Conservation (phyloP, 1,284 basidiomycete genomes). For the Sporisorium iseilematis-ciliati region DNA sequence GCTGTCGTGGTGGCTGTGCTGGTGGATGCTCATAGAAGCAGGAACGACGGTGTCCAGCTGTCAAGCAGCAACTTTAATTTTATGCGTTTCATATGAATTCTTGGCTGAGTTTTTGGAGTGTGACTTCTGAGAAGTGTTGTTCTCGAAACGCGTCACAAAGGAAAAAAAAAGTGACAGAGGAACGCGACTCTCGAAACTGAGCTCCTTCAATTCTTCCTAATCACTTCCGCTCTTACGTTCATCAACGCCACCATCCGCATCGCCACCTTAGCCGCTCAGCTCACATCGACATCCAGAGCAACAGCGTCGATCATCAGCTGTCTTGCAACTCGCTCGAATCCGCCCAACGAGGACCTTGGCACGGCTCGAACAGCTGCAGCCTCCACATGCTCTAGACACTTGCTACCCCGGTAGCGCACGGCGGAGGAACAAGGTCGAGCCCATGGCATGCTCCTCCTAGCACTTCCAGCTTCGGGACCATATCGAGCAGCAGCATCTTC, state of each 20-base stretch:
- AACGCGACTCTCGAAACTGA: constrained; percentile 13
- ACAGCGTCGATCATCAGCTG: neutral
- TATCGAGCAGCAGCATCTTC: neutral
- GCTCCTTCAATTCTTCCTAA: neutral
- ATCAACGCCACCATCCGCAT: constrained; percentile 1
- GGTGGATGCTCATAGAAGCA: constrained; percentile 73
- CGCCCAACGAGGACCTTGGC: too few species aligned
- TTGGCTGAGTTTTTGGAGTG: constrained; percentile 8
- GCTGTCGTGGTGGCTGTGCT: constrained; percentile 81
- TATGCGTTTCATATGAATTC: neutral
- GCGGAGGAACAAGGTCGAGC: neutral
- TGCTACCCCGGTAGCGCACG: constrained; percentile 2
- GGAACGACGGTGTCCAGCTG: neutral
- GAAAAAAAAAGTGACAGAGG: constrained; percentile 11
- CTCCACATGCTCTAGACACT: constrained; percentile 15
- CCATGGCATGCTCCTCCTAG: constrained; percentile 9
- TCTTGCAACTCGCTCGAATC: too few species aligned
- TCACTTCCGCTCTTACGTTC: constrained; percentile 1
- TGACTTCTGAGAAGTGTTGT: constrained; percentile 23
- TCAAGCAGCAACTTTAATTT: neutral
- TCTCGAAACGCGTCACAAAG: constrained; percentile 23
- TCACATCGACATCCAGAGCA: neutral
- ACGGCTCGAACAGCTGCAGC: neutral
- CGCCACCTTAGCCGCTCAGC: neutral
- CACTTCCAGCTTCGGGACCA: neutral